These are phyloP conservation scores for Carex kokanica DNA, from an alignment of 176 grass and related monocot genomes.

Conservation along the genomic window DNA sequence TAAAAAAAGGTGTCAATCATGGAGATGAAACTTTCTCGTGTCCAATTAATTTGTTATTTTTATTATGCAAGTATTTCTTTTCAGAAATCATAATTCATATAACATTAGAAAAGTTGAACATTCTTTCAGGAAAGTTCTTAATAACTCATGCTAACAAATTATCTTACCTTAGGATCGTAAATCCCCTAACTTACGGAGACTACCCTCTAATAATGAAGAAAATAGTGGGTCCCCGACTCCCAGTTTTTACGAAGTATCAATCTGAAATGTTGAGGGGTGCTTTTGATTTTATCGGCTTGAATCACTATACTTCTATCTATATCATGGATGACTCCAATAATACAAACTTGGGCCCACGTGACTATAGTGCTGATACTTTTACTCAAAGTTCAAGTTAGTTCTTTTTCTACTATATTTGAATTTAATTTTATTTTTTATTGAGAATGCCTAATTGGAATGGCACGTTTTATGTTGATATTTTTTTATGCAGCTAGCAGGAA, in stretches of 20 bases:
- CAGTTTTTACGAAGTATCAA: constrained; percentile 35
- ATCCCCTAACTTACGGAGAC: constrained; percentile 46
- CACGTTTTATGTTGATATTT: neutral
- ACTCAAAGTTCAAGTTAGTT: constrained; percentile 16
- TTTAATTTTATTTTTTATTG: neutral
- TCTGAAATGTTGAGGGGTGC: constrained; percentile 37
- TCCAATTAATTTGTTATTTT: constrained; percentile 4
- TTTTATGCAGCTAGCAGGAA: neutral
- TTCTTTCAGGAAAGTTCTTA: neutral
- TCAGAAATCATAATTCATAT: too few species aligned
- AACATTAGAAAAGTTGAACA: too few species aligned
- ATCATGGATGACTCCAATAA: constrained; percentile 31
- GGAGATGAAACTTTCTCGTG: neutral
- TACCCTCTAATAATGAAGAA: constrained; percentile 53
- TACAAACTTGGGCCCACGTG: constrained; percentile 8
- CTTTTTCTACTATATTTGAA: neutral
- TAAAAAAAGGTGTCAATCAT: neutral
- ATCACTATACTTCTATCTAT: constrained; percentile 48
- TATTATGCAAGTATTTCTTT: neutral
- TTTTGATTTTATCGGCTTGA: constrained; percentile 58
- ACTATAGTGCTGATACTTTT: constrained; percentile 26
- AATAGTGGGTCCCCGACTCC: constrained; percentile 35
- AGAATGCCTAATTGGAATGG: neutral
- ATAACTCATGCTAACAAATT: neutral
- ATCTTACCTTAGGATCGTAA: constrained; percentile 37